Base-by-base conservation (phyloP, 2,329 filamentous ascomycete species). In the Neofusicoccum kwambonambiense region DNA sequence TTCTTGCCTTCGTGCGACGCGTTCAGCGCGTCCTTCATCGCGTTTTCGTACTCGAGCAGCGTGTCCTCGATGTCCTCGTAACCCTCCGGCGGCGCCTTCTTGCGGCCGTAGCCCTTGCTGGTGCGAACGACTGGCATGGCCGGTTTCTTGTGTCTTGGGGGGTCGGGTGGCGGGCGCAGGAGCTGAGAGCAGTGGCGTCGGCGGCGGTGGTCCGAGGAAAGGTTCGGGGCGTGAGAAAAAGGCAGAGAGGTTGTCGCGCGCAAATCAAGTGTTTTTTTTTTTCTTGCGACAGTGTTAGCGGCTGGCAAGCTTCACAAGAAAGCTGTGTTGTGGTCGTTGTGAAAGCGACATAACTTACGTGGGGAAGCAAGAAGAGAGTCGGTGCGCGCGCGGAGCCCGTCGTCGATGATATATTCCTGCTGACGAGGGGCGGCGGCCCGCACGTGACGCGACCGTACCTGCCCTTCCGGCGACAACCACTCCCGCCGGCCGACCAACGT, bases 1-100 rank as follows among this genome's bases (percentile, higher is more conserved):
- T 91, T 84, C 85, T 92, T 86, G 81, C 91, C 76, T 81, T 91
- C 80, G 71, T 89, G 86, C 17, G 92, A 89, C 54, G 93, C 90
- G 79, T 96, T 96, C 76, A 97, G 93, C 61, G 95, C 95, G 75
- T 96, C 92, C 79, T 94, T 95, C 91, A 96, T 94, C 83, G 93
- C 93, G 84, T 93, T 94, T 73, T 85, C 82, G 80, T 95, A 95
- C 73, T 93, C 89, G 71, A 95, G 86, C 47, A 95, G 87, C 71
- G 92, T 92, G 75, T 93, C 90, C 77, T 94, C 91, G 77, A 96
- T 92, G 75, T 96, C 92, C 74, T 89, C 88, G 82, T 95, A 96
- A 77, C 92, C 92, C 63, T 91, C 90, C 61, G 92, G 92, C 51
- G 92, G 91, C 61, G 91, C 87, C 82, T 94, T 95, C 75, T 89